A percentile compares a stretch with the other conserved stretches of the same genome.
Conservation (phyloP, 1,284 basidiomycete species). For the Trichosporon sp. region DNA sequence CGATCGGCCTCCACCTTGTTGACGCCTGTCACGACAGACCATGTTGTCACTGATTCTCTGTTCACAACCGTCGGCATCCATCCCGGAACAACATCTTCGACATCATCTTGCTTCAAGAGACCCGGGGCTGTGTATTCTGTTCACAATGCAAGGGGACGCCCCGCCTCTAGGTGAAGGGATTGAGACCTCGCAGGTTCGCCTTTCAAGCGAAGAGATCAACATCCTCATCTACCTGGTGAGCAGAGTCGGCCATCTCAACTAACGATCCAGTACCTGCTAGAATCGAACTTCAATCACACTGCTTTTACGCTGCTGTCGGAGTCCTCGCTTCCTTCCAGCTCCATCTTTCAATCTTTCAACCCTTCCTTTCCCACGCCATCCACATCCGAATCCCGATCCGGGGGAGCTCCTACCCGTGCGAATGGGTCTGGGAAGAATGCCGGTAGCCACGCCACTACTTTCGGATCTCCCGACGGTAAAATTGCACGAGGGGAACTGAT, state of each 20-base stretch:
- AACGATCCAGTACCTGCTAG: slow-evolving; percentile 38
- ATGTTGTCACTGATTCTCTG: background rate
- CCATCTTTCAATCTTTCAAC: slow-evolving; percentile 43
- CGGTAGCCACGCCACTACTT: background rate
- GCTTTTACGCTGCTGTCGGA: slow-evolving; percentile 44
- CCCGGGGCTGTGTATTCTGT: background rate
- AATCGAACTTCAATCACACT: slow-evolving; percentile 45
- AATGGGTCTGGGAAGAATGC: slow-evolving; percentile 11
- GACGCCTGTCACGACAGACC: background rate
- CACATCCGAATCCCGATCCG: background rate
- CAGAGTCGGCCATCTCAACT: background rate
- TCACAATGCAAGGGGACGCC: background rate
- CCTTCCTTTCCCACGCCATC: slow-evolving; percentile 29
- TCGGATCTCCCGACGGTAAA: slow-evolving; percentile 14
- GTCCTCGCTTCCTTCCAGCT: slow-evolving; percentile 36
- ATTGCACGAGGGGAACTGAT: slow-evolving; percentile 43
- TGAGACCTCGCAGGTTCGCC: slow-evolving; percentile 25
- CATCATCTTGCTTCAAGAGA: background rate
- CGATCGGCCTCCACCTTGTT: slow-evolving; percentile 3
- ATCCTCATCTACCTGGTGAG: slow-evolving; percentile 45
- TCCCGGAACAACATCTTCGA: background rate
- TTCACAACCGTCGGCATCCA: background rate
- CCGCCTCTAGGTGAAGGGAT: background rate
- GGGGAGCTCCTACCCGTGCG: slow-evolving; percentile 11
- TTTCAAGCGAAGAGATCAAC: slow-evolving; percentile 45